phyloP scores from a whole-genome alignment of 129 eudicot genomes.

The Helianthus tuberosus region DNA sequence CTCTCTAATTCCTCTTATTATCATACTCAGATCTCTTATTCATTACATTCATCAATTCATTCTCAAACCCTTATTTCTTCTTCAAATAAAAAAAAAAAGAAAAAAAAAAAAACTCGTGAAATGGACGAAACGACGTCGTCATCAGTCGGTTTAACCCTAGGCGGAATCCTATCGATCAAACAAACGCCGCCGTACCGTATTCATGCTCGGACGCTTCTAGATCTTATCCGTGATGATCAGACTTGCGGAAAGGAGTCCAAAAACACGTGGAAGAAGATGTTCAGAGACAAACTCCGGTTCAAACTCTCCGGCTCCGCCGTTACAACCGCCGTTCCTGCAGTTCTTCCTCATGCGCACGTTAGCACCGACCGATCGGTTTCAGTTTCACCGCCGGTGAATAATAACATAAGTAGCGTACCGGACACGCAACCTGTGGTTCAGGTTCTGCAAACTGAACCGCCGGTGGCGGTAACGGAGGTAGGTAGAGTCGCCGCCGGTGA shows the following conservation, averaged over 20 bases:
- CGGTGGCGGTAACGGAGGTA: conserved; percentile 20
- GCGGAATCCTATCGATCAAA: conserved; percentile 50
- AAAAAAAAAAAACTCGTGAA: background rate
- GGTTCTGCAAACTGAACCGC: conserved; percentile 8
- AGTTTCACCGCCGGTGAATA: conserved; percentile 5
- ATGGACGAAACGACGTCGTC: conserved; percentile 3
- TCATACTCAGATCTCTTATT: background rate
- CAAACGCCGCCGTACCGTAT: conserved; percentile 35
- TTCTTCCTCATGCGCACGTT: conserved; percentile 47
- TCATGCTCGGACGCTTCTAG: conserved; percentile 56
- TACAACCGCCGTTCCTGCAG: conserved; percentile 44
- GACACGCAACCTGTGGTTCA: conserved; percentile 4
- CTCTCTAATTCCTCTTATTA: background rate
- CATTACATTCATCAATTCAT: background rate
- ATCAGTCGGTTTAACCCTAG: conserved; percentile 44
- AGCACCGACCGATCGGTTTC: conserved; percentile 3
- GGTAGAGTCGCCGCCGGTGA: conserved; percentile 23
- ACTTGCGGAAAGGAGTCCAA: conserved; percentile 33
- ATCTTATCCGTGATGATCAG: conserved; percentile 60
- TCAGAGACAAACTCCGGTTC: conserved; percentile 55
- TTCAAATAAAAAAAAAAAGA: background rate
- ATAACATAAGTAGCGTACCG: conserved; percentile 12
- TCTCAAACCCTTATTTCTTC: conserved; percentile 17
- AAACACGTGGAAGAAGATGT: conserved; percentile 51
- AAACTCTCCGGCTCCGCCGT: conserved; percentile 47